Base-by-base conservation (phyloP, 2,329 filamentous ascomycete species). In the Thielaviopsis populi region DNA sequence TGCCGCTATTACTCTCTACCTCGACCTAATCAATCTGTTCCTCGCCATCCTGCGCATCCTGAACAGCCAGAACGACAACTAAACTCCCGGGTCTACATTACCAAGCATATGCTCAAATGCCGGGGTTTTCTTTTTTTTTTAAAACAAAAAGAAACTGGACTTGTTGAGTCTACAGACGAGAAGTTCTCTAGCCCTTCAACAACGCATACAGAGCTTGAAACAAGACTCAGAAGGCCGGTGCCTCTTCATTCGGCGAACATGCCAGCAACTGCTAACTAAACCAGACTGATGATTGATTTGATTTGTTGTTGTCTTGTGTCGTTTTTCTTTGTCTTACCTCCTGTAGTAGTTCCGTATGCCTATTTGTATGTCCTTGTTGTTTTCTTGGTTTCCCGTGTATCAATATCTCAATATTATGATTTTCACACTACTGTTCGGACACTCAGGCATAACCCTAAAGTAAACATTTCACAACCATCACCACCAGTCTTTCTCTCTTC, bases 1-100 rank as follows among this genome's bases (percentile, higher is more conserved):
- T 6, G 92, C 92, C 60, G 86, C 89, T 10, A 96, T 99, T 74
- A 94, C 89, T 72, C 81, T 99, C 59, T 99, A 99, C 74, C 82
- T 99, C 60, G 92, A 97, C 74, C 85, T 97, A 68, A 89, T 97
- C 79, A 99, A 99, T 81, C 76, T 99, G 69, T 99, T 99, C 83
- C 80, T 99, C 69, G 87, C 90, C 62, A 99, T 99, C 71, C 79
- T 99, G 72, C 83, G 94, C 72, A 97, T 99, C 70, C 79, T 99
- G 71, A 99, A 99, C 80, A 95, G 87, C 78, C 89, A 96, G 80
- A 87, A 85, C 73, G 92, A 95, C 76, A 95, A 96, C 81, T 97
- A 85, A 71, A 67, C 3, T n/a, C n/a, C n/a, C n/a, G n/a, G n/a
- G n/a, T n/a, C n/a, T n/a, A n/a, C n/a, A n/a, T n/a, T 17, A 11